Conservation (phyloP, 208 protist species). For the Crithidia expoeki region DNA sequence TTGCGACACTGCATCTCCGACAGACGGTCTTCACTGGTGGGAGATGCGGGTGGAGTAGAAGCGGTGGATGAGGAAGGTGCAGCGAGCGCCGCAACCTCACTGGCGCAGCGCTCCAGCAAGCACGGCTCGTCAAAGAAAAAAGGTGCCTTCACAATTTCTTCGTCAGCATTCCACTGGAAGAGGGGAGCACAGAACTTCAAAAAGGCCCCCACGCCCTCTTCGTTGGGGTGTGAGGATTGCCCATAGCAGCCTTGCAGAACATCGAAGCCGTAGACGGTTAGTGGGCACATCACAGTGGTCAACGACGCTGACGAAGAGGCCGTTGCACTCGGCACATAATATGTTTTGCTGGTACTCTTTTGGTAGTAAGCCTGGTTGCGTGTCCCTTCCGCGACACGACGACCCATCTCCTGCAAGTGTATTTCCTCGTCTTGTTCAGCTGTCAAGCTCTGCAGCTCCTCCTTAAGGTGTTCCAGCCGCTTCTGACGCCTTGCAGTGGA, state of each 20-base stretch:
- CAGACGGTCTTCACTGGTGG: not conserved
- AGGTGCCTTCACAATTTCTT: constrained; percentile 25
- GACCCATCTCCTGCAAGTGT: constrained; percentile 18
- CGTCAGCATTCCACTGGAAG: constrained; percentile 37
- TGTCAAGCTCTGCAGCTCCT: constrained; percentile 21
- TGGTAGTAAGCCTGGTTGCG: constrained; percentile 39
- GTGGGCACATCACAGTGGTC: not conserved
- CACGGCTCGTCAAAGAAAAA: constrained; percentile 75
- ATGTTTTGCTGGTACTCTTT: constrained; percentile 18
- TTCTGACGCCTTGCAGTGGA: constrained; percentile 3
- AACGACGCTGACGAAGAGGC: not conserved
- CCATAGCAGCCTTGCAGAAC: not conserved
- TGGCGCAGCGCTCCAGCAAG: constrained; percentile 42
- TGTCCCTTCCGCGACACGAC: constrained; percentile 12
- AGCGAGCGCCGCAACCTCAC: not conserved
- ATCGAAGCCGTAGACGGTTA: constrained; percentile 24
- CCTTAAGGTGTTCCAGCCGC: constrained; percentile 24
- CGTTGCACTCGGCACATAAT: constrained; percentile 3
- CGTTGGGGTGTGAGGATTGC: not conserved
- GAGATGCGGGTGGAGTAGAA: not conserved
- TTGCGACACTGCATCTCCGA: constrained; percentile 34
- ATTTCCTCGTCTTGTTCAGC: constrained; percentile 21
- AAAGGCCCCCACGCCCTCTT: constrained; percentile 30
- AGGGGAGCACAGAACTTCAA: constrained; percentile 53
- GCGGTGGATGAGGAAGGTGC: not conserved